Evolutionary conservation across 495 filamentous ascomycete genomes (phyloP), one percentile per base, ranked within the genome.

Genomic region (Xylaria cubensis): DNA sequence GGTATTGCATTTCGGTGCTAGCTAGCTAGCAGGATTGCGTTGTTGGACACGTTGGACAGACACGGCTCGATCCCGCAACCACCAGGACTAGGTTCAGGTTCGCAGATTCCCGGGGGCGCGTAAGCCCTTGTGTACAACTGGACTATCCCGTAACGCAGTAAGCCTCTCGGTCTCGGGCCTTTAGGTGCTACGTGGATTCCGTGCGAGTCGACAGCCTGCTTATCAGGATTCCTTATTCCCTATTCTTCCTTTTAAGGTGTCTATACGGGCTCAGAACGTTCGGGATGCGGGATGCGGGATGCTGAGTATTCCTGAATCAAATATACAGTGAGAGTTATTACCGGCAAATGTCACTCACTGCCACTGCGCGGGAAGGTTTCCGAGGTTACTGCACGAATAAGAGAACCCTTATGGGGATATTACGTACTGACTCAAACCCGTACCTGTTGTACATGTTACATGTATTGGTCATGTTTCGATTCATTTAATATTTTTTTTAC

Each of bases 201-300:
- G 42, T 32, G 68, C 53, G 36, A 36, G 58, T 46, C 32, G 68
- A 62, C 53, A 62, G 44, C 58, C 68, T 70, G 68, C 68, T 70
- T 51, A 64, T 51, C 58, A 63, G 67, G 53, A 69, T 59, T 69
- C 41, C 42, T 12, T n/a, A 62, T 70, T 53, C 68, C 58, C 21
- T 15, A 32, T 17, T 9, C 39, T 8, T 39, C 36, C 36, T 39
- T 39, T 39, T 39, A 8, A 39, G 36, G 36, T 8, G 32, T 55
- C 48, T 34, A 29, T 42, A 15, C 36, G n/a, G 67, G 19, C 24
- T 26, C 24, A 32, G 42, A 19, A 58, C 24, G 29, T 39, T 41
- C n/a, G n/a, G 48, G 29, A n/a, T 29, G 64, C 48, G 26, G 26
- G 26, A 29, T 29, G 26, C 26, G 1, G 32, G 29, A 12, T 29